These are phyloP conservation scores for Graphilbum sp. DNA, from an alignment of 2,329 filamentous ascomycete species.

Conservation along the genomic window DNA sequence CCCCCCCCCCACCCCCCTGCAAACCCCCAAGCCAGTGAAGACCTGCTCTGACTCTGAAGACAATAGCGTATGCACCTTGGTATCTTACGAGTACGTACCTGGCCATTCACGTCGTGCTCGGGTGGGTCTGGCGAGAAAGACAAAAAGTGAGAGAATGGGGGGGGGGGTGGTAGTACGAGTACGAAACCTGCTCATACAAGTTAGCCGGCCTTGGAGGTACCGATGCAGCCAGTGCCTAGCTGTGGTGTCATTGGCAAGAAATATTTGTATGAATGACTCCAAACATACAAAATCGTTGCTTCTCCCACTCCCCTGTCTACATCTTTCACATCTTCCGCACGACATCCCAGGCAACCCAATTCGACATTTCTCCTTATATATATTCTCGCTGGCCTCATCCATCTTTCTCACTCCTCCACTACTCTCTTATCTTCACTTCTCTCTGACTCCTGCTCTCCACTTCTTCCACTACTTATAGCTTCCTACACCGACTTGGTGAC, in stretches of 20 bases:
- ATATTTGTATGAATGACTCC: slow-evolving; percentile 2
- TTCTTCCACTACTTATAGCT: too few relatives aligned
- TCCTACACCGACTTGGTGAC: too few relatives aligned
- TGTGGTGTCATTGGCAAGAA: slow-evolving; percentile 1
- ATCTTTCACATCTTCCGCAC: background rate
- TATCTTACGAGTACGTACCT: background rate
- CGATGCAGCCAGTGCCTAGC: background rate
- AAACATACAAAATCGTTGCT: slow-evolving; percentile 10
- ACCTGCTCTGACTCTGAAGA: too few relatives aligned
- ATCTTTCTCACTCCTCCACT: background rate
- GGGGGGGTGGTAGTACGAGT: slow-evolving; percentile 2
- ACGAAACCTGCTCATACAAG: slow-evolving; percentile 6
- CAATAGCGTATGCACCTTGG: background rate
- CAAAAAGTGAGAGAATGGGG: background rate
- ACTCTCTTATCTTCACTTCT: background rate
- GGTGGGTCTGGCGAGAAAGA: slow-evolving; percentile 1
- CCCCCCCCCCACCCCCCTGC: background rate
- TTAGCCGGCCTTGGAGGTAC: slow-evolving; percentile 3
- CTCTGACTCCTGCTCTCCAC: background rate
- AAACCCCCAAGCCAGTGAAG: too few relatives aligned
- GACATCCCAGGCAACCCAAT: background rate
- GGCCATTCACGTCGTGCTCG: slow-evolving; percentile 4
- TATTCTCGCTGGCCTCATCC: background rate
- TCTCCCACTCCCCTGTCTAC: slow-evolving; percentile 6
- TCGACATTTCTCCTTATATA: background rate